Evolutionary conservation across 306 rosid genomes (phyloP).

Genomic region (Lablab purpureus): DNA sequence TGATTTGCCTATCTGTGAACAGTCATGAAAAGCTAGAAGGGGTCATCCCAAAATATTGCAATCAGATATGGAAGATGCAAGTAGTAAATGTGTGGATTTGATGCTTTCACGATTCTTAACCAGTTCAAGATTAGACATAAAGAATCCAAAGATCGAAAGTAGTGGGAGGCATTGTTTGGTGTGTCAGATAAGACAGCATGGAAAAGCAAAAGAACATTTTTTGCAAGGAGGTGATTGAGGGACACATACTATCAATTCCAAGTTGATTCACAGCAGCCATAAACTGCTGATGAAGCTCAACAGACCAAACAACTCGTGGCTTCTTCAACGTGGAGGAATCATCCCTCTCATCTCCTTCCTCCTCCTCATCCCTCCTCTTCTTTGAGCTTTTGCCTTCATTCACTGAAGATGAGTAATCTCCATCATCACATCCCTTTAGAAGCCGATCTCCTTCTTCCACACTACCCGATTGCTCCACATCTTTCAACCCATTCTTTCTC

Average conservation of each 20-base stretch:
- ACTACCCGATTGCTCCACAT: conserved; percentile 76
- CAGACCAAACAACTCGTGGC: conserved; percentile 98
- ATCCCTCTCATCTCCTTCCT: conserved; percentile 85
- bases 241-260: conserved; percentile 90
- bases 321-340: conserved; percentile 87
- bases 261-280: conserved; percentile 94
- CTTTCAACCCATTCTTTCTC: conserved; percentile 79
- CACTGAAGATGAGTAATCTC: conserved; percentile 88
- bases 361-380: conserved; percentile 90
- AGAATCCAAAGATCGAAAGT: conserved; percentile 11
- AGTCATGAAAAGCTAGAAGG: conserved; percentile 5
- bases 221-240: conserved; percentile 39
- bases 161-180: neutral
- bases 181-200: conserved; percentile 8
- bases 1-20: neutral
- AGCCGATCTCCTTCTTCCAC: conserved; percentile 87
- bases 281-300: conserved; percentile 98
- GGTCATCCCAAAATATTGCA: conserved; percentile 10
- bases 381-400: conserved; percentile 82
- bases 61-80: neutral
- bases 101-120: neutral
- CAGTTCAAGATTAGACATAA: neutral
- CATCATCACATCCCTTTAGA: conserved; percentile 71
- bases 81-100: conserved; percentile 21
- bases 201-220: conserved; percentile 35